These are phyloP conservation scores for Wickerhamiella lipophila DNA, from an alignment of 805 yeast genomes.

Conservation along the genomic window DNA sequence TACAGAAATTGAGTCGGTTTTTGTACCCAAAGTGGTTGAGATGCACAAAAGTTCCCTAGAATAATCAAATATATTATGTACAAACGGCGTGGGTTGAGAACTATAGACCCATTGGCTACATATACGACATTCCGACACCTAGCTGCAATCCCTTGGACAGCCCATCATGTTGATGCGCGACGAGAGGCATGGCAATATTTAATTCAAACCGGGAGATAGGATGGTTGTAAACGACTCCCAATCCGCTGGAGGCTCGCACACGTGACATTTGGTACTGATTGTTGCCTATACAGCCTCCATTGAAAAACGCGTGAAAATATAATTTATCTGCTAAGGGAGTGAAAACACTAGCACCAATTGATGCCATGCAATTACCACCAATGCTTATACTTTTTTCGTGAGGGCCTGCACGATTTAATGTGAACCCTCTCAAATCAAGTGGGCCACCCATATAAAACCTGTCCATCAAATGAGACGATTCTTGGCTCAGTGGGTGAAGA, in stretches of 20 bases:
- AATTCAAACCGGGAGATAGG: constrained; percentile 58
- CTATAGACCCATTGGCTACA: constrained; percentile 30
- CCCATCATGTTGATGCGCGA: constrained; percentile 38
- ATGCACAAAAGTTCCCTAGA: constrained; percentile 51
- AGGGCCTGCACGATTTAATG: constrained; percentile 54
- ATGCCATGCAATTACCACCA: constrained; percentile 55
- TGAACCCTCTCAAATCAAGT: constrained; percentile 57
- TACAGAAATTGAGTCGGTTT: constrained; percentile 62
- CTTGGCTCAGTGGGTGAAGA: constrained; percentile 14
- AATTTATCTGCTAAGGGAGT: constrained; percentile 43
- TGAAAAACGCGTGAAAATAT: constrained; percentile 49
- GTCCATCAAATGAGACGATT: constrained; percentile 53
- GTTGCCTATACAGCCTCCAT: constrained; percentile 46
- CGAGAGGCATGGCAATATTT: constrained; percentile 49
- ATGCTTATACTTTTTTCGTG: constrained; percentile 40
- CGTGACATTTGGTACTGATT: constrained; percentile 11
- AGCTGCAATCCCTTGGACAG: constrained; percentile 54
- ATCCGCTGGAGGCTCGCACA: constrained; percentile 44
- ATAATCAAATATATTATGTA: not conserved
- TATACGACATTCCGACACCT: constrained; percentile 49
- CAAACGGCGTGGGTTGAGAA: too few species aligned
- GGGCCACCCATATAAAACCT: constrained; percentile 76
- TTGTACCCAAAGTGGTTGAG: constrained; percentile 62
- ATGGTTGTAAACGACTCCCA: constrained; percentile 49
- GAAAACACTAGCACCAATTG: constrained; percentile 47